Conservation (phyloP, 2,329 filamentous ascomycete species). For the Annulohypoxylon truncatum region DNA sequence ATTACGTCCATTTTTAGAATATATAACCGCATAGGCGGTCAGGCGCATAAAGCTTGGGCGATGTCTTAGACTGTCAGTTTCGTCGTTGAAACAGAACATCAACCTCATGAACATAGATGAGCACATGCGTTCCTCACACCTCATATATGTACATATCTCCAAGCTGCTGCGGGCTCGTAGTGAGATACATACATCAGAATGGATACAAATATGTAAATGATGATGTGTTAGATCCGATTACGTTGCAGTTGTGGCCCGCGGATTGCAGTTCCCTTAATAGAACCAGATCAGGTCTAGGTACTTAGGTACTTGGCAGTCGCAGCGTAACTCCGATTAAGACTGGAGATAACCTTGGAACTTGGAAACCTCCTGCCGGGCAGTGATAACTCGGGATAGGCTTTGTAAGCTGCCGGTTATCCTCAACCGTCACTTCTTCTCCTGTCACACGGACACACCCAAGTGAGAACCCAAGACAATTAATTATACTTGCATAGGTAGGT, state of each 20-base stretch:
- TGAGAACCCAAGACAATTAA: slow-evolving; percentile 9
- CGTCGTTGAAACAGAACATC: background rate
- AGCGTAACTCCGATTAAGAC: background rate
- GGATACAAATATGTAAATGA: slow-evolving; percentile 7
- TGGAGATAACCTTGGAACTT: background rate
- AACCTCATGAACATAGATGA: background rate
- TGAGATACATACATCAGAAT: background rate
- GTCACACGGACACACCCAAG: slow-evolving; percentile 10
- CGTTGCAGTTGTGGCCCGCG: slow-evolving; percentile 10
- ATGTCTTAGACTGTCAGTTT: background rate
- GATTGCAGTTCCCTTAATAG: slow-evolving; percentile 12
- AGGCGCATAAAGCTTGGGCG: slow-evolving; percentile 5
- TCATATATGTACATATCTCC: background rate
- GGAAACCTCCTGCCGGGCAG: no score
- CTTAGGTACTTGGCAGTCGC: background rate
- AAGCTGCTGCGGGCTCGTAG: background rate
- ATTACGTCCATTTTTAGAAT: slow-evolving; percentile 21
- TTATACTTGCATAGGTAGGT: background rate
- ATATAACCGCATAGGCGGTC: slow-evolving; percentile 21
- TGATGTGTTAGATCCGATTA: slow-evolving; percentile 12
- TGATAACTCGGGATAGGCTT: slow-evolving; percentile 12
- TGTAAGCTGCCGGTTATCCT: slow-evolving; percentile 22
- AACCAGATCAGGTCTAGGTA: background rate
- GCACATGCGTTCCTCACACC: background rate
- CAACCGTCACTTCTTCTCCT: slow-evolving; percentile 7